Base-by-base conservation (phyloP, 768 basidiomycete species). In the Gymnopilus dilepis region DNA sequence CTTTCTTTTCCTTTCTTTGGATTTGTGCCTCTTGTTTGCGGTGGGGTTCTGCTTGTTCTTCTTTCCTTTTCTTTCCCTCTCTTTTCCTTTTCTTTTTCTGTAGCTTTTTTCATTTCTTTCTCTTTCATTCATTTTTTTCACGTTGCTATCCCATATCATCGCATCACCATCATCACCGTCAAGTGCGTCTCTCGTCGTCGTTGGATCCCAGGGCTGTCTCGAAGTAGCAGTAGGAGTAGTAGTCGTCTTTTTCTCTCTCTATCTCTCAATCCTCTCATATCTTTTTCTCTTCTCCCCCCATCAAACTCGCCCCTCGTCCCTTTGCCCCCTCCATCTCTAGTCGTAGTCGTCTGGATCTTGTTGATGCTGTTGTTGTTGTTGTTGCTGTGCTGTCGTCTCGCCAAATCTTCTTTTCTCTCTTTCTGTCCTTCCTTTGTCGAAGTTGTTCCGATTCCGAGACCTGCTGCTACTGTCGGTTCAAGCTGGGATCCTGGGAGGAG, bases 381-480 rank as follows among this genome's bases (percentile, higher is more conserved):
- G 45, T 56, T 60, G 51, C 52, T 55, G 58, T 59, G 56, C 51
- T n/a, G n/a, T n/a, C n/a, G n/a, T n/a, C n/a, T n/a, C n/a, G n/a
- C n/a, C n/a, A n/a, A n/a, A n/a, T n/a, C n/a, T n/a, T n/a, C n/a
- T 58, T 45, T 11, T 60, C 65, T 64, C 65, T 62, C 56, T 65
- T 65, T 54, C 62, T 66, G 47, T 67, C 51, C 59, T 59, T 45
- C 68, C 60, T 65, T 68, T 66, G 64, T 64, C 61, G 59, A 60
- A 75, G 76, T 76, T n/a, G 30, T 51, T n/a, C n/a, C n/a, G n/a
- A n/a, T n/a, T n/a, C n/a, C n/a, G n/a, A n/a, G n/a, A n/a, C n/a
- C n/a, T n/a, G n/a, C 34, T 37, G 34, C 34, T 37, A 15, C 34
- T 37, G 34, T 37, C 22, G 42, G n/a, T 24, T 22, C n/a, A n/a